Evolutionary conservation across 2,329 filamentous ascomycete genomes (phyloP), one percentile per base, ranked within the genome.

Genomic region (Fusarium tanahbumbuense): DNA sequence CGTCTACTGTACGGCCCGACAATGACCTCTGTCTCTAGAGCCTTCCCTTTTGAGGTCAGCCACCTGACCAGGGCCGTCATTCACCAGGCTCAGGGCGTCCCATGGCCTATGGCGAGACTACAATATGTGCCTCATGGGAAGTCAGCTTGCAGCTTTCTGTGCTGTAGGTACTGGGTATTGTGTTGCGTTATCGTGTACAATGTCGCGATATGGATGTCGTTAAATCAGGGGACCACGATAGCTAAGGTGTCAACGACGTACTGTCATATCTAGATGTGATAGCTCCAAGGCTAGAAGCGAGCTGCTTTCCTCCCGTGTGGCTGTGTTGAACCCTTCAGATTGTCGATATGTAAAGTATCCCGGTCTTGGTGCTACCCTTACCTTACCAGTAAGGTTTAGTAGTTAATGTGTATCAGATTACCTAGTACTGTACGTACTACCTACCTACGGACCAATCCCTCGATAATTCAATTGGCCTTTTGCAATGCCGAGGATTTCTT

Each of bases 1-100:
- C 62, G 66, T 61, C 57, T 60, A 37, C 34, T 37, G 34, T n/a
- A 64, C 58, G 59, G 60, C 60, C 69, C 60, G 64, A 73, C 62
- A 62, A 70, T 70, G 62, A 68, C 60, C 52, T 67, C 55, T 70
- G 46, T 37, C 55, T 64, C 56, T 44, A 63, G 60, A 53, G 71
- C 69, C 67, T 74, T 74, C 73, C 73, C 56, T 28, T 73, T 75
- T 63, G 49, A 60, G 69, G 45, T 56, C 71, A 68, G 61, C 69
- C 73, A 75, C 69, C 65, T 75, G 71, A 74, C 64, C 58, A 47
- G 67, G 71, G 49, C 63, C 30, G 53, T 55, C 57, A 55, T 56
- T 67, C 66, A 72, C 49, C 41, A 23, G 41, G 22, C 41, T 44
- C 56, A 50, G 52, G 47, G 54, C 71, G 65, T 68, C 55, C 53